These are phyloP conservation scores for Aspergillus tubingensis DNA, from an alignment of 2,329 filamentous ascomycete species.

Conservation along the genomic window DNA sequence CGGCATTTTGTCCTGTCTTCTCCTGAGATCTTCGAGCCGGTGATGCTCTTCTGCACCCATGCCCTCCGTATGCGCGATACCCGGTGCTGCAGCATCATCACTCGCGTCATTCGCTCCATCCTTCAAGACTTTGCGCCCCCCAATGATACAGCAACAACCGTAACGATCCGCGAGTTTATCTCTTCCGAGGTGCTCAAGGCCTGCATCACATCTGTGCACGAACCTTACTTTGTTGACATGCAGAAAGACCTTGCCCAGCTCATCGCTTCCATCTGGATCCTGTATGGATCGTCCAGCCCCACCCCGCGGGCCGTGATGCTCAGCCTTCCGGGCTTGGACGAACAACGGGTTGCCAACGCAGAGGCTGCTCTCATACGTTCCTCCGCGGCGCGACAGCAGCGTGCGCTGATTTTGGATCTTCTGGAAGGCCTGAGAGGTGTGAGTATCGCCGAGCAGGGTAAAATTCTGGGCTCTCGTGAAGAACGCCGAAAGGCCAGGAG, in stretches of 20 bases:
- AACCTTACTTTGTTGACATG: slow-evolving; percentile 93
- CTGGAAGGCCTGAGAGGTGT: slow-evolving; percentile 85
- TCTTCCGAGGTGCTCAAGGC: slow-evolving; percentile 85
- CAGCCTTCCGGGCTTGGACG: slow-evolving; percentile 74
- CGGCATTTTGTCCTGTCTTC: slow-evolving; percentile 80
- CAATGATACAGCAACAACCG: slow-evolving; percentile 53
- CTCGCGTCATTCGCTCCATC: slow-evolving; percentile 82
- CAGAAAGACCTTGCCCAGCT: slow-evolving; percentile 88
- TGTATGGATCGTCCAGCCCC: slow-evolving; percentile 68
- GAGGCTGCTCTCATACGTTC: slow-evolving; percentile 59
- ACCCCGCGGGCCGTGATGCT: slow-evolving; percentile 77
- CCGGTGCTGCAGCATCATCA: slow-evolving; percentile 80
- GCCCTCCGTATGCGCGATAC: slow-evolving; percentile 87
- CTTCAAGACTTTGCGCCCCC: slow-evolving; percentile 71
- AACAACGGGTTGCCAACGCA: slow-evolving; percentile 66
- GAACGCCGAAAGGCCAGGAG: slow-evolving; percentile 46
- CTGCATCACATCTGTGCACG: slow-evolving; percentile 85
- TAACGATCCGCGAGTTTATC: slow-evolving; percentile 84
- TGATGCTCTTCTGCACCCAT: slow-evolving; percentile 89
- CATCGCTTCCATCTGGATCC: slow-evolving; percentile 80
- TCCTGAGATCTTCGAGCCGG: slow-evolving; percentile 76
- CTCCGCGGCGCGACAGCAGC: slow-evolving; percentile 70
- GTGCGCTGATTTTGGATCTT: slow-evolving; percentile 78
- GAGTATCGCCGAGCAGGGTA: slow-evolving; percentile 90
- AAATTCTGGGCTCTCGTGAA: slow-evolving; percentile 57